Base-by-base conservation (phyloP, 2,329 filamentous ascomycete species). In the Rosellinia necatrix region DNA sequence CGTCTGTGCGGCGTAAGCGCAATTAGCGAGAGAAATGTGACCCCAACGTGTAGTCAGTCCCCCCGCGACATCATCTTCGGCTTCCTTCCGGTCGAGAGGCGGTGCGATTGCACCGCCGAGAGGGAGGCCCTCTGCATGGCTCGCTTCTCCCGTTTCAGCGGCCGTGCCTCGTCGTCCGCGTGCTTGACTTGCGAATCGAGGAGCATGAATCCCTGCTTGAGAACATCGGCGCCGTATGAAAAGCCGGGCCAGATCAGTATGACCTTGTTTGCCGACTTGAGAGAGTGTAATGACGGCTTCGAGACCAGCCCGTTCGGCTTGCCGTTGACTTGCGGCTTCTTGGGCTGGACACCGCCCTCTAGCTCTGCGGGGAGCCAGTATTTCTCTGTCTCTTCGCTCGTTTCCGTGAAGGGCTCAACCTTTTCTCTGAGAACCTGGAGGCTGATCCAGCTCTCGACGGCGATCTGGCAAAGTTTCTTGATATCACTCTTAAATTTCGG, bases 131-230 rank as follows among this genome's bases (percentile, higher is more conserved):
- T 32, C 22, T 47, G 46, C 44, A 49, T 50, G 3, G 56, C 46
- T 15, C 59, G 47, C 3, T n/a, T 2, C 4, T 17, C 5, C 2
- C 59, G 56, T n/a, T 49, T 53, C 4, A 19, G 12, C 10, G 27
- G 42, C 32, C 19, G 25, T 10, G 15, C 22, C 10, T 59, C 55
- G 1, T 59, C 59, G 1, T 48, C 49, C 6, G 56, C 53, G 2
- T 17, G 6, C 9, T 30, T 41, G 3, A 61, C 49, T 24, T 61
- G 59, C 1, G 56, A 51, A 1, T 59, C 56, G 1, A 61, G 44
- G 9, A 61, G 56, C 59, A 61, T 59, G 37, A 49, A 61, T 5
- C 59, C 59, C 13, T 49, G 56, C 40, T 54, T 59, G 13, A 59
- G 47, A 1, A 59, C 56, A 3, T 61, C 42, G 1, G 30, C 42